phyloP scores from a whole-genome alignment of 768 basidiomycete species.

The Melanogaster broomeanus region DNA sequence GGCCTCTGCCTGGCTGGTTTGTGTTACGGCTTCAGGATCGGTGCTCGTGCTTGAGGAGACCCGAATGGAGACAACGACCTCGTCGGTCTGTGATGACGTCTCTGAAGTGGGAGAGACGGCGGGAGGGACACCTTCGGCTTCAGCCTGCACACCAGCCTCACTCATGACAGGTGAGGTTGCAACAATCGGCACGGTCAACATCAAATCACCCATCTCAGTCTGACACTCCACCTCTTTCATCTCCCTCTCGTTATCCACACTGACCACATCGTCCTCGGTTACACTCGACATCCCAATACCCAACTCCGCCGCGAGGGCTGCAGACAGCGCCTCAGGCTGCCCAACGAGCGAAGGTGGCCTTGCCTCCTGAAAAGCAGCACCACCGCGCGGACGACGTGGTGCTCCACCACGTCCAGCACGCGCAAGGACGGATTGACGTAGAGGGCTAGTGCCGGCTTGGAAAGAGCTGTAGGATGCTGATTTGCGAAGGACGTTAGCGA shows the following conservation, averaged over 20 bases:
- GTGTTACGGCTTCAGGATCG: constrained; percentile 31
- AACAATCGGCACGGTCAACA: constrained; percentile 30
- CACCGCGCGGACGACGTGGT: constrained; percentile 59
- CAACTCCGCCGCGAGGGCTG: constrained; percentile 71
- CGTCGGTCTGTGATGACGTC: constrained; percentile 52
- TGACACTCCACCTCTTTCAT: constrained; percentile 67
- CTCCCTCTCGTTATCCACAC: constrained; percentile 43
- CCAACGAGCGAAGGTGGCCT: constrained; percentile 72
- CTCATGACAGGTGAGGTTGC: constrained; percentile 24
- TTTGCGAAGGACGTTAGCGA: constrained; percentile 76
- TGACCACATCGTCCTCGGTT: constrained; percentile 40
- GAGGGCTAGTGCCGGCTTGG: constrained; percentile 55
- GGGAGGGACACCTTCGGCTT: constrained; percentile 19
- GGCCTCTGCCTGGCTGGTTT: constrained; percentile 34
- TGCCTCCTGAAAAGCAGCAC: constrained; percentile 68
- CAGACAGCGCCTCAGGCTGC: constrained; percentile 69
- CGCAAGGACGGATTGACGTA: constrained; percentile 58
- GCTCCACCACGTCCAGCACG: constrained; percentile 51
- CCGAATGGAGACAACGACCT: constrained; percentile 31
- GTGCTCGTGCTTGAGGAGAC: constrained; percentile 39
- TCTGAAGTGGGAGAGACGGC: constrained; percentile 29
- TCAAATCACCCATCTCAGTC: constrained; percentile 50
- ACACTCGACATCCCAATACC: constrained; percentile 47
- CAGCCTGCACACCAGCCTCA: constrained; percentile 46
- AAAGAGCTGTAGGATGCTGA: constrained; percentile 43